Percentiles rank a stretch among this genome's conserved stretches.
Conservation (phyloP, 805 yeast species). For the Schwanniomyces pseudopolymorphus region DNA sequence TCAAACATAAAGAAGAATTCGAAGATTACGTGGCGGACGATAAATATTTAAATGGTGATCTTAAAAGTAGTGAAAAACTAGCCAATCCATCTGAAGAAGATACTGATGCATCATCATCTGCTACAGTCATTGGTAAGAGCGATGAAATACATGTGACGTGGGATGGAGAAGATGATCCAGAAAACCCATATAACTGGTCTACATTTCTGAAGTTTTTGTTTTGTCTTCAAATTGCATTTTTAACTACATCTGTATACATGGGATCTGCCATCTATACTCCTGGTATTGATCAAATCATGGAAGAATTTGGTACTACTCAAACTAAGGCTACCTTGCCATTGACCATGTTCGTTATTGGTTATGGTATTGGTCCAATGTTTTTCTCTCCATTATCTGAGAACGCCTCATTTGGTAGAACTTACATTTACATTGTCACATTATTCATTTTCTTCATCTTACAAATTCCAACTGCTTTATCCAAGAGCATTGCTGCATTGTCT, state of each 20-base stretch:
- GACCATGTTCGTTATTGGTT: slow-evolving; percentile 55
- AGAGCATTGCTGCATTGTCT: slow-evolving; percentile 46
- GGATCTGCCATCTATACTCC: slow-evolving; percentile 55
- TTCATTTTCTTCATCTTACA: slow-evolving; percentile 47
- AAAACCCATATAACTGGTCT: slow-evolving; percentile 55
- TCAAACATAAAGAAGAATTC: slow-evolving; percentile 24
- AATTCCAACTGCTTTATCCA: slow-evolving; percentile 49
- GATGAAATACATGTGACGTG: slow-evolving; percentile 15
- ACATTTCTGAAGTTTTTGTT: slow-evolving; percentile 30
- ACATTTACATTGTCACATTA: slow-evolving; percentile 43
- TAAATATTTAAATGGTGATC: slow-evolving; percentile 16
- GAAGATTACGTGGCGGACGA: slow-evolving; percentile 25
- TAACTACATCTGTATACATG: slow-evolving; percentile 50
- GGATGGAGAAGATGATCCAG: slow-evolving; percentile 45
- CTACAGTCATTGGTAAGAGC: neutral
- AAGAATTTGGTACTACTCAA: slow-evolving; percentile 41
- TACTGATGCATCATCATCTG: neutral
- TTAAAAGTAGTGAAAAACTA: neutral
- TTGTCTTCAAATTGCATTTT: slow-evolving; percentile 33
- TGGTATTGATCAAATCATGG: slow-evolving; percentile 39
- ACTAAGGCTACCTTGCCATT: slow-evolving; percentile 38
- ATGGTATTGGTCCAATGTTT: slow-evolving; percentile 57
- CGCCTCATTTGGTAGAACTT: slow-evolving; percentile 47
- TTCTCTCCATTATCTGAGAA: slow-evolving; percentile 56
- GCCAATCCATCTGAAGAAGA: too few species aligned